Base-by-base conservation (phyloP, 352 stramenopile species). In the Globisporangium megalacanthum region DNA sequence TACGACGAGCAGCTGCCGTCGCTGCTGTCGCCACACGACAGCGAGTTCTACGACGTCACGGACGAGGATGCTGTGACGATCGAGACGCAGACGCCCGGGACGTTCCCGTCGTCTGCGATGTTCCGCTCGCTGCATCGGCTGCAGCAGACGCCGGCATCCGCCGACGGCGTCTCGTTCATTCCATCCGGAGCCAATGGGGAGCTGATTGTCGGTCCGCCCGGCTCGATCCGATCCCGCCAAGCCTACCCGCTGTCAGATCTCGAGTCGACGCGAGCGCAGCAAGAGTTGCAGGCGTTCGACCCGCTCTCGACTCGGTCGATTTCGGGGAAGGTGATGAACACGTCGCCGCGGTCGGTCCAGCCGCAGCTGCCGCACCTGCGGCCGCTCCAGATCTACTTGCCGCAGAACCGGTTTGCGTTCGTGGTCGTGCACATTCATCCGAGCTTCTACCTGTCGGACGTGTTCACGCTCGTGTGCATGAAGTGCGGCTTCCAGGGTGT, bases 361-460 rank as follows among this genome's bases (percentile, higher is more conserved):
- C 68, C 53, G 31, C 66, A 80, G 33, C 68, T 56, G 31, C 72
- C 62, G 4, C 78, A 75, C 33, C 1, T 69, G 47, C 64, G 77
- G 20, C 72, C 70, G 3, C 58, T 94, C 51, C 78, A 89, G 64
- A 81, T 95, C 29, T 95, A 95, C 56, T 65, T 95, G 8, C 81
- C 86, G 6, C 81, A 92, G 20, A 95, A 95, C 45, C 79, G 86
- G 11, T 95, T 95, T 61, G 82, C 79, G 0, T 93, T 76, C 44
- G 79, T 94, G 25, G 74, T 86, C 17, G 63, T 94, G n/a, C 74
- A 87, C 53, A 70, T 88, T 19, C 72, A 75, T 60, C 52, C 79
- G 1, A 75, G 54, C 20, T 73, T 69, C n/a, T 53, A 75, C 10
- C 70, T 94, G 68, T 79, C 77, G 0, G 80, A 92, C 53, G 49